Percentiles rank a stretch among this genome's conserved stretches.
Conservation (phyloP, 2,329 filamentous ascomycete species). For the Zasmidium angulare region DNA sequence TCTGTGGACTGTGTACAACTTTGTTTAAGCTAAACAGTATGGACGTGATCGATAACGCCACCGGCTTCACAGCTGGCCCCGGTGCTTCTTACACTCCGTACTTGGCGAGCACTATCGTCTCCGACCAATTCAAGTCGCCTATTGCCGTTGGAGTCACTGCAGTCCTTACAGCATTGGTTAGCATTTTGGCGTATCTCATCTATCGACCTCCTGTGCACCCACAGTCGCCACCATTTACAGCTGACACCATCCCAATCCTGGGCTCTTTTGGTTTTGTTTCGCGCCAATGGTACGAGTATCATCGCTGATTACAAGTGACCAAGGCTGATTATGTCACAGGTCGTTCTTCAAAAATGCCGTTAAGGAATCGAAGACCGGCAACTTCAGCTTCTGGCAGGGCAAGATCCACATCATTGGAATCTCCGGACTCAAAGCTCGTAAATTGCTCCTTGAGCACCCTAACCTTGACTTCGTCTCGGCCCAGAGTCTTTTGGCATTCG, state of each 20-base stretch:
- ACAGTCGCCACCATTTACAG: not conserved
- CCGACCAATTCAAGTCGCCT: not conserved
- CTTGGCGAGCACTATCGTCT: too few species aligned
- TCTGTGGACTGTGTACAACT: too few species aligned
- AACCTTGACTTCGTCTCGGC: slow-evolving; percentile 9
- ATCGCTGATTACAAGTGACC: not conserved
- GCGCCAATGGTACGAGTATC: not conserved
- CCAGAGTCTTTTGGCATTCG: slow-evolving; percentile 3
- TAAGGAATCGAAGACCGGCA: slow-evolving; percentile 11
- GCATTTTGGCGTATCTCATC: slow-evolving; percentile 1
- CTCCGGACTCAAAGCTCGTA: slow-evolving; percentile 13
- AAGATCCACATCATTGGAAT: slow-evolving; percentile 15
- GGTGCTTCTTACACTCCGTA: too few species aligned
- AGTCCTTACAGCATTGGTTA: not conserved
- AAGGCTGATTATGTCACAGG: not conserved
- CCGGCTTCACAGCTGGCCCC: too few species aligned
- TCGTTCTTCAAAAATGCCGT: slow-evolving; percentile 7
- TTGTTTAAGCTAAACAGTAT: too few species aligned
- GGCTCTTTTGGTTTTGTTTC: not conserved
- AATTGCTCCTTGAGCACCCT: slow-evolving; percentile 14
- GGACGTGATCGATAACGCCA: too few species aligned
- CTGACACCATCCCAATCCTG: not conserved
- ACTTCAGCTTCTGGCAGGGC: slow-evolving; percentile 19
- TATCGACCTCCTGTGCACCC: slow-evolving; percentile 2
- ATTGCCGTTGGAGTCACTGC: not conserved